Conservation (phyloP, 2,329 filamentous ascomycete species). For the Aspergillus pseudotamarii region DNA sequence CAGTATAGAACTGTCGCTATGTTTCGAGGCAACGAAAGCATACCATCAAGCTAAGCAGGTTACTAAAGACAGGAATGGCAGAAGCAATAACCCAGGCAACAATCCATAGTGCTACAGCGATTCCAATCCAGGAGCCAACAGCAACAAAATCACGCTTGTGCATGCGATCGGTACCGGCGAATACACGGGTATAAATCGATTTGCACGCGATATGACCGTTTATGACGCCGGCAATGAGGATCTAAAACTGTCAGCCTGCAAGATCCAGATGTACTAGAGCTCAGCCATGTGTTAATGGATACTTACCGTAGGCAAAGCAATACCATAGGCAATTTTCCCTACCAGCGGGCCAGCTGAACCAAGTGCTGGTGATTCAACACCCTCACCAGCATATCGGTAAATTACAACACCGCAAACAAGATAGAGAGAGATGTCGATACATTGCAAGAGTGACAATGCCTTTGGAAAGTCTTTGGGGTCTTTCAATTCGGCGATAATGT, state of each 20-base stretch:
- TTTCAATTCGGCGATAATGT: constrained; percentile 64
- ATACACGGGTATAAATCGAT: constrained; percentile 65
- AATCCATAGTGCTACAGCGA: constrained; percentile 59
- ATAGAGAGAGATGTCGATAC: constrained; percentile 63
- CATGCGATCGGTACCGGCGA: constrained; percentile 58
- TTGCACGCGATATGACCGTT: constrained; percentile 67
- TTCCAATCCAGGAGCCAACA: constrained; percentile 58
- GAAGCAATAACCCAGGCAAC: constrained; percentile 67
- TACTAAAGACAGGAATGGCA: constrained; percentile 68
- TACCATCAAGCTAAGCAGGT: constrained; percentile 63
- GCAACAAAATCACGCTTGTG: constrained; percentile 50
- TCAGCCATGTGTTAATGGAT: neutral
- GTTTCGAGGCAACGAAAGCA: neutral
- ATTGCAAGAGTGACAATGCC: constrained; percentile 62
- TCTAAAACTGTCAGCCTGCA: constrained; percentile 33
- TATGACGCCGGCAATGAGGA: constrained; percentile 69
- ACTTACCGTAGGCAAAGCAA: constrained; percentile 63
- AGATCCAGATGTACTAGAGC: neutral
- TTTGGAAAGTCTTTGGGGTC: constrained; percentile 61
- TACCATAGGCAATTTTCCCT: constrained; percentile 64
- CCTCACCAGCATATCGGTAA: constrained; percentile 64
- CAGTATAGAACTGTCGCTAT: neutral
- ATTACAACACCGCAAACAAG: constrained; percentile 67
- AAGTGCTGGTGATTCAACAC: constrained; percentile 66
- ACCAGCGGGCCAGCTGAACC: constrained; percentile 59